Percentiles rank a stretch among this genome's conserved stretches.
phyloP scores from a whole-genome alignment of 1,139 yeast genomes.

The Taiozyma sp. region DNA sequence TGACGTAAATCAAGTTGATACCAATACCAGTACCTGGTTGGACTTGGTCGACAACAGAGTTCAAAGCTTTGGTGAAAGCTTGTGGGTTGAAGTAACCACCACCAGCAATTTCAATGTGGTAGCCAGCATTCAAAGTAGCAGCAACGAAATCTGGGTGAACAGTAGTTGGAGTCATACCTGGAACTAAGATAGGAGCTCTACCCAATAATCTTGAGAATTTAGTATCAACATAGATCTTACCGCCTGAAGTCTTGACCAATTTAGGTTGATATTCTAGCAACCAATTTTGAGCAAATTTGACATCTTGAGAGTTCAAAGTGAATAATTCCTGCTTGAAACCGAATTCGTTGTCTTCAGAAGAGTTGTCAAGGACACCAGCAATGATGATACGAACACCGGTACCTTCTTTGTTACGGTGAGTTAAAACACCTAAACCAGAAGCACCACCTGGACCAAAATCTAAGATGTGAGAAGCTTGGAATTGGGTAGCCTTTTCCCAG shows the following conservation, averaged over 20 bases:
- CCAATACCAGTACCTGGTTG: slow-evolving; percentile 89
- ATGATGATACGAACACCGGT: slow-evolving; percentile 93
- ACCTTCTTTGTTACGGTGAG: slow-evolving; percentile 98
- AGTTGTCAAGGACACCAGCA: slow-evolving; percentile 83
- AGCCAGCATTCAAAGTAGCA: slow-evolving; percentile 92
- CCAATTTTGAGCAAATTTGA: slow-evolving; percentile 90
- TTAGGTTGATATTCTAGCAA: slow-evolving; percentile 81
- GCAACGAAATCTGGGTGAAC: slow-evolving; percentile 92
- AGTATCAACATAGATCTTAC: slow-evolving; percentile 83
- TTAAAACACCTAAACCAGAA: slow-evolving; percentile 91
- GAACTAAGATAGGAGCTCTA: slow-evolving; percentile 94
- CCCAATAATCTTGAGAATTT: slow-evolving; percentile 90
- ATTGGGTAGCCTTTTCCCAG: slow-evolving; percentile 89
- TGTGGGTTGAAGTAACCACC: slow-evolving; percentile 90
- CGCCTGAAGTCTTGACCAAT: slow-evolving; percentile 65
- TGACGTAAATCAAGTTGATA: slow-evolving; percentile 88
- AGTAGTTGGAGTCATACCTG: slow-evolving; percentile 99
- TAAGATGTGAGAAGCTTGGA: slow-evolving; percentile 77
- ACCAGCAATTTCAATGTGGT: slow-evolving; percentile 96
- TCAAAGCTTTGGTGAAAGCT: slow-evolving; percentile 69
- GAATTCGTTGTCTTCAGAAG: slow-evolving; percentile 52
- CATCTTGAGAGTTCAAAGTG: slow-evolving; percentile 50
- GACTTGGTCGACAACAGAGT: slow-evolving; percentile 57
- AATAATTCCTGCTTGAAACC: slow-evolving; percentile 96
- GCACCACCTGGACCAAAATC: slow-evolving; percentile 99